Evolutionary conservation across 83 land plant genomes (phyloP).

Genomic region (Picea abies): DNA sequence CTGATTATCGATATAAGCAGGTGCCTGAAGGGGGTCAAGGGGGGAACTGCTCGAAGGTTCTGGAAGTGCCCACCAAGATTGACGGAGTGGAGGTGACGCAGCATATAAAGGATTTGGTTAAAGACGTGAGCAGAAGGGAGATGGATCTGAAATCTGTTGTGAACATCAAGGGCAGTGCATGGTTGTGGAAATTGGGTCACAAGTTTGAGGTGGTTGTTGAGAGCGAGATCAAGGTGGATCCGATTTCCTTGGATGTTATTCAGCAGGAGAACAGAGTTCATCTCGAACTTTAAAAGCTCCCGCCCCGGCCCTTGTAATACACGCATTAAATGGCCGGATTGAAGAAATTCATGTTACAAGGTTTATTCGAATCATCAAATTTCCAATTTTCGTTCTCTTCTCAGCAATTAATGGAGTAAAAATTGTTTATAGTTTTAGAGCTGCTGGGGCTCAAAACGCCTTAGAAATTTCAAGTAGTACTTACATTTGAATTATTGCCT

Average conservation of each 20-base stretch:
- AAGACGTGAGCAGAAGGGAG: conserved; percentile 74
- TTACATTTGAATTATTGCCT: too few species aligned
- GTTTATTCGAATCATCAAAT: too few species aligned
- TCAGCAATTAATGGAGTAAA: too few species aligned
- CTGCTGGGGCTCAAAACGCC: too few species aligned
- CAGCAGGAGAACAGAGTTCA: conserved; percentile 54
- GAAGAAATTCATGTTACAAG: too few species aligned
- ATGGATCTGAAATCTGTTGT: conserved; percentile 75
- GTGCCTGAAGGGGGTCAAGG: conserved; percentile 71
- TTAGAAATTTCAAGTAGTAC: too few species aligned
- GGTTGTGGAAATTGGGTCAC: conserved; percentile 69
- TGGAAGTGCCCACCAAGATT: conserved; percentile 71
- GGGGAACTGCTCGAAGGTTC: conserved; percentile 41
- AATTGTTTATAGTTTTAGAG: too few species aligned
- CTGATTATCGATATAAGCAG: conserved; percentile 10
- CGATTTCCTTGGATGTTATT: conserved; percentile 53
- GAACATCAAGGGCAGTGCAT: conserved; percentile 65
- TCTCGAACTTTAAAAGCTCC: not conserved
- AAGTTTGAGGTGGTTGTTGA: conserved; percentile 62
- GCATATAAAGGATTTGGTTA: conserved; percentile 39
- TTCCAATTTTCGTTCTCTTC: too few species aligned
- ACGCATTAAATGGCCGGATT: too few species aligned
- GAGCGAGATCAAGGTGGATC: conserved; percentile 57
- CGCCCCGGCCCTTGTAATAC: too few species aligned
- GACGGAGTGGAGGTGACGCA: conserved; percentile 70